Evolutionary conservation across 495 filamentous ascomycete species (phyloP).

Genomic region (Aspergillus leporis): DNA sequence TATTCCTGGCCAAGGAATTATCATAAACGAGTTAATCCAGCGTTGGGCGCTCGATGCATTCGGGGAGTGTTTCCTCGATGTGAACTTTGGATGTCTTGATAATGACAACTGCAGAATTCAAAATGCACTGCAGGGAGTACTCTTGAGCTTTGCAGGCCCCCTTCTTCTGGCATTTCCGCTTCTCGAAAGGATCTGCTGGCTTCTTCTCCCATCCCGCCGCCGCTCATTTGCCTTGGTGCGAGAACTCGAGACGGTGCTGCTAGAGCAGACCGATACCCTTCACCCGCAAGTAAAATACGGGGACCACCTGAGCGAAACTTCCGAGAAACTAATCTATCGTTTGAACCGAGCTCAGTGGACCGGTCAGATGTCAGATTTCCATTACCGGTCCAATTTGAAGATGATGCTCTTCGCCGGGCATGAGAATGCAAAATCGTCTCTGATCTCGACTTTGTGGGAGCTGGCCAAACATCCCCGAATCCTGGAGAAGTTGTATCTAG

Average conservation of each 20-base stretch:
- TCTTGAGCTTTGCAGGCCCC: neutral
- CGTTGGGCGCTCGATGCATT: slow-evolving; percentile 20
- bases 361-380: slow-evolving; percentile 26
- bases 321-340: slow-evolving; percentile 23
- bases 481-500: slow-evolving; percentile 29
- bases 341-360: slow-evolving; percentile 25
- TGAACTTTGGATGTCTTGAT: slow-evolving; percentile 12
- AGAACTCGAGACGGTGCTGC: slow-evolving; percentile 13
- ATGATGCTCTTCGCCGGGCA: slow-evolving; percentile 36
- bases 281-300: too few relatives aligned
- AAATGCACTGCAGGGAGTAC: slow-evolving; percentile 15
- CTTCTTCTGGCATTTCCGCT: slow-evolving; percentile 24
- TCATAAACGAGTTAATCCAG: slow-evolving; percentile 16
- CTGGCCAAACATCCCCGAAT: slow-evolving; percentile 25
- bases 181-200: neutral
- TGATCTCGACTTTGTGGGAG: slow-evolving; percentile 34
- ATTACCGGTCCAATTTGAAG: slow-evolving; percentile 38
- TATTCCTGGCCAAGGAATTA: slow-evolving; percentile 10
- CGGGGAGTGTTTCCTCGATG: slow-evolving; percentile 18
- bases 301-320: neutral
- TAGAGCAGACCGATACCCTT: slow-evolving; percentile 18
- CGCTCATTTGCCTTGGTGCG: neutral
- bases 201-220: neutral
- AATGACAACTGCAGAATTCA: neutral
- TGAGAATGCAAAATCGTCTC: slow-evolving; percentile 35